Evolutionary conservation across 805 yeast genomes (phyloP).

Genomic region (Candida qinlingensis): DNA sequence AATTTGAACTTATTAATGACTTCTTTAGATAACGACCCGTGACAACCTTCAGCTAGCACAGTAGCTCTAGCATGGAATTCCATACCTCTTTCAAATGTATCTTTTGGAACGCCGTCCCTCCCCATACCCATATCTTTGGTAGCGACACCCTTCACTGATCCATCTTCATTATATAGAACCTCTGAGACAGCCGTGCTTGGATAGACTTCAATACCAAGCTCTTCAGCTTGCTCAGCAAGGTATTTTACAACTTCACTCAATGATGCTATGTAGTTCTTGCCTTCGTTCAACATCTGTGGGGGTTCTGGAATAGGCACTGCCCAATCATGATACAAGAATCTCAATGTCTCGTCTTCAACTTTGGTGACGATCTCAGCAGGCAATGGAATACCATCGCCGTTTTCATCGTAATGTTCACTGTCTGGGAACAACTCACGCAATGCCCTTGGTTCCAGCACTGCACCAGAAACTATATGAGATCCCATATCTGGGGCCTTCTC

Average conservation of each 20-base stretch:
- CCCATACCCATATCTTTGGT: conserved; percentile 89
- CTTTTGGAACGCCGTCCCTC: conserved; percentile 70
- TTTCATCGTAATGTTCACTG: conserved; percentile 44
- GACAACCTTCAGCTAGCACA: conserved; percentile 96
- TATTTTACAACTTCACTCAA: conserved; percentile 75
- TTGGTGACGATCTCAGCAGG: conserved; percentile 73
- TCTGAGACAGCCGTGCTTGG: conserved; percentile 87
- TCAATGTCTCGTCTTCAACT: conserved; percentile 73
- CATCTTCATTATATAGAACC: conserved; percentile 56
- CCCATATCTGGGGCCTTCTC: conserved; percentile 96
- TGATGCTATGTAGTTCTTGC: conserved; percentile 80
- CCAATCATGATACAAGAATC: conserved; percentile 53
- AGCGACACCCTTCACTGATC: conserved; percentile 79
- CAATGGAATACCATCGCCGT: conserved; percentile 59
- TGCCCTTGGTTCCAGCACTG: conserved; percentile 88
- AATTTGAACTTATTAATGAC: conserved; percentile 64
- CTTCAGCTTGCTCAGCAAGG: conserved; percentile 86
- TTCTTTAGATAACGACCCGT: conserved; percentile 84
- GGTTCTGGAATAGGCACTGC: conserved; percentile 86
- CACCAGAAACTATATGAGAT: conserved; percentile 88
- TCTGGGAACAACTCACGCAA: conserved; percentile 78
- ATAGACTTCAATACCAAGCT: conserved; percentile 87
- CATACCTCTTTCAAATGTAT: conserved; percentile 92
- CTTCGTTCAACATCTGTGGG: conserved; percentile 78
- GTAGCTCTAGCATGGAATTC: conserved; percentile 90